phyloP scores from a whole-genome alignment of 1,139 yeast species.

The Hemisphaericaspora xylanilytica region DNA sequence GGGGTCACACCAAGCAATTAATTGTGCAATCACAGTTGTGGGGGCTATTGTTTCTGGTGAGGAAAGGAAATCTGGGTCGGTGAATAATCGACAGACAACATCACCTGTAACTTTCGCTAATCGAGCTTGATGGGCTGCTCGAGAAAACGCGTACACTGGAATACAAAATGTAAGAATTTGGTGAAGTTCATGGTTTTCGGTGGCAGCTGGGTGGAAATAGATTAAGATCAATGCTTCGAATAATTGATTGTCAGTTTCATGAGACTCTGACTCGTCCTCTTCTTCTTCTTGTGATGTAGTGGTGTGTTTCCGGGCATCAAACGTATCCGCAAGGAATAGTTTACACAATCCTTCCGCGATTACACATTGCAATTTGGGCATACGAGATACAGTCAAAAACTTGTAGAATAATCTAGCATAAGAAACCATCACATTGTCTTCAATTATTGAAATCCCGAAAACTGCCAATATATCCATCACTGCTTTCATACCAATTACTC shows the following conservation, averaged over 20 bases:
- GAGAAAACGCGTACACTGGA: constrained; percentile 87
- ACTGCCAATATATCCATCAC: constrained; percentile 77
- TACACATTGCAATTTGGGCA: constrained; percentile 69
- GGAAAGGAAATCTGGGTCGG: constrained; percentile 25
- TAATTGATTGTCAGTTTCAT: constrained; percentile 39
- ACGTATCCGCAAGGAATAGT: constrained; percentile 72
- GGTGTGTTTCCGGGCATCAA: constrained; percentile 23
- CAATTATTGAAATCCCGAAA: constrained; percentile 70
- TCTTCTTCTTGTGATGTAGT: constrained; percentile 15
- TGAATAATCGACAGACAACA: constrained; percentile 57
- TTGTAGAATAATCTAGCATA: constrained; percentile 69
- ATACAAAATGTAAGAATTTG: constrained; percentile 87
- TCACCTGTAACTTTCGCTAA: constrained; percentile 67
- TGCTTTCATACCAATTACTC: constrained; percentile 62
- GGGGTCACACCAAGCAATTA: constrained; percentile 88
- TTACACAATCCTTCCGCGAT: constrained; percentile 90
- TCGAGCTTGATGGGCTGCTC: constrained; percentile 66
- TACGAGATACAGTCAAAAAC: constrained; percentile 55
- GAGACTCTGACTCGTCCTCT: constrained; percentile 21
- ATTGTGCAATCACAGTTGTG: constrained; percentile 65
- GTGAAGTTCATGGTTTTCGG: constrained; percentile 62
- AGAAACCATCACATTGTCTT: constrained; percentile 59
- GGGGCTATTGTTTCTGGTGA: constrained; percentile 44
- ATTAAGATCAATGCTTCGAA: constrained; percentile 70
- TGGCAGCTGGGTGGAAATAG: constrained; percentile 70